These are phyloP conservation scores for Xanthoconium stramineum DNA, from an alignment of 768 basidiomycete species.

Conservation along the genomic window DNA sequence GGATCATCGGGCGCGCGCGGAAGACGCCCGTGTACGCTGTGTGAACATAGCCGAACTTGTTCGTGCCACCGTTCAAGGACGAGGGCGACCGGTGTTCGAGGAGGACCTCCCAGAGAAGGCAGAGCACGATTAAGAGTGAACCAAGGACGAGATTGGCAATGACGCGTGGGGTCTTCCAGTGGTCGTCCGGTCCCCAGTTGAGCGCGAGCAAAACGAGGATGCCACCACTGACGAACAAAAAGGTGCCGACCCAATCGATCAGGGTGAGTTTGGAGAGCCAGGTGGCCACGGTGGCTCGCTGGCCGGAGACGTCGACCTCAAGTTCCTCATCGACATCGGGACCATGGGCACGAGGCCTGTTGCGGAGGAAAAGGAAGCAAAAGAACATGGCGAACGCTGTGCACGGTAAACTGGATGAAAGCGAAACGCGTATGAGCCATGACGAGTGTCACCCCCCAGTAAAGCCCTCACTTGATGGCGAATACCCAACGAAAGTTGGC, in stretches of 20 bases:
- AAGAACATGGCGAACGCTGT: constrained; percentile 36
- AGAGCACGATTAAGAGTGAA: constrained; percentile 37
- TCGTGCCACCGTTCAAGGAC: background rate
- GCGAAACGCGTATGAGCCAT: background rate
- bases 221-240: constrained; percentile 42
- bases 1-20: constrained; percentile 42
- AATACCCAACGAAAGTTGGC: constrained; percentile 53
- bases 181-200: constrained; percentile 45
- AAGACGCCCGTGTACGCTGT: constrained; percentile 17
- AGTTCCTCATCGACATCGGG: constrained; percentile 12
- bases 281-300: constrained; percentile 1
- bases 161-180: constrained; percentile 42
- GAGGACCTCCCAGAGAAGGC: constrained; percentile 42
- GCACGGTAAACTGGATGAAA: constrained; percentile 37
- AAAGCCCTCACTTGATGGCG: constrained; percentile 45
- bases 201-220: constrained; percentile 48
- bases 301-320: background rate
- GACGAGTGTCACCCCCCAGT: background rate
- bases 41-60: background rate
- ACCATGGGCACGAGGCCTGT: constrained; percentile 19
- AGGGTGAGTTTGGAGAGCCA: constrained; percentile 30
- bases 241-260: constrained; percentile 48
- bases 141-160: constrained; percentile 48
- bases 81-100: constrained; percentile 28
- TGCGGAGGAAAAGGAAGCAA: constrained; percentile 40